Evolutionary conservation across 2,329 filamentous ascomycete genomes (phyloP).

Genomic region (Talaromyces amestolkiae): DNA sequence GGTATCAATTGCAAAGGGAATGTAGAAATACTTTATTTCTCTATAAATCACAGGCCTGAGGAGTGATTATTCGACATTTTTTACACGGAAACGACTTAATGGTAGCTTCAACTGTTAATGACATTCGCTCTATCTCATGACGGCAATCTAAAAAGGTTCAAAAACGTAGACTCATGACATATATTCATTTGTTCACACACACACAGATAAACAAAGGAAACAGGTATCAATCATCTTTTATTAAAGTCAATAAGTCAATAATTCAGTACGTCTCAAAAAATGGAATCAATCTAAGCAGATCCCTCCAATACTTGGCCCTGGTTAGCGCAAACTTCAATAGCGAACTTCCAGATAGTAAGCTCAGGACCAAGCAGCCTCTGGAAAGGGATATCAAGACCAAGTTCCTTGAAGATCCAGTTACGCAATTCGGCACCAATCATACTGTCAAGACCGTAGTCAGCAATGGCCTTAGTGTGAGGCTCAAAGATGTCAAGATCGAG

Average conservation of each 20-base stretch:
- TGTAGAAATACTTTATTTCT: neutral
- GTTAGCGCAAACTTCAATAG: slow-evolving; percentile 5
- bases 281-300: neutral
- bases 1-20: neutral
- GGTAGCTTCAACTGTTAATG: neutral
- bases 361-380: slow-evolving; percentile 7
- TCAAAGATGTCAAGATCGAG: slow-evolving; percentile 6
- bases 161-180: neutral
- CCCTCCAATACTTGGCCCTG: slow-evolving; percentile 5
- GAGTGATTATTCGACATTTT: too few relatives aligned
- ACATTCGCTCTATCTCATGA: neutral
- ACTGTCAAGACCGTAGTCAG: slow-evolving; percentile 25
- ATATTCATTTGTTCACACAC: neutral
- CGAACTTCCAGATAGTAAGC: slow-evolving; percentile 11
- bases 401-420: slow-evolving; percentile 23
- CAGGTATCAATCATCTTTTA: neutral
- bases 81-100: neutral
- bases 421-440: slow-evolving; percentile 30
- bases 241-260: neutral
- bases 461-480: neutral
- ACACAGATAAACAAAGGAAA: slow-evolving; percentile 6
- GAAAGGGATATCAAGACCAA: slow-evolving; percentile 25
- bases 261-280: neutral
- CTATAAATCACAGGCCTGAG: too few relatives aligned
- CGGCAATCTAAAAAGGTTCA: neutral